These are phyloP conservation scores for Pterocarpus macrocarpus DNA, from an alignment of 306 rosid genomes.

Conservation along the genomic window DNA sequence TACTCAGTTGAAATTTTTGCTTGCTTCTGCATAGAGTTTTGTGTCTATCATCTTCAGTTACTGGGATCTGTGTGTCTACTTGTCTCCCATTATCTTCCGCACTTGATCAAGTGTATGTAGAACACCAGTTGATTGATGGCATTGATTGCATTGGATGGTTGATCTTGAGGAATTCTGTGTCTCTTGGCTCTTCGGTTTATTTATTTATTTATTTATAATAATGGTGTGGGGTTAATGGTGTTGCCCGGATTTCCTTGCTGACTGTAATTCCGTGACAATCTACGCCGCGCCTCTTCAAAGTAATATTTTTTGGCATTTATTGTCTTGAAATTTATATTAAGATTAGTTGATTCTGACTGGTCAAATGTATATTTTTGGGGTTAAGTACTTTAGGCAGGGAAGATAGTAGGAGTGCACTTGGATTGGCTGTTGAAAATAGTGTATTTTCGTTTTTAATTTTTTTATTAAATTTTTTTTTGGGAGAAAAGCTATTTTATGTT, in stretches of 20 bases:
- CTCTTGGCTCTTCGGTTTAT: no score
- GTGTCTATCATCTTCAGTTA: conserved; percentile 10
- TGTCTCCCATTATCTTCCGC: neutral
- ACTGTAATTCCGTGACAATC: neutral
- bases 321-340: neutral
- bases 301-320: neutral
- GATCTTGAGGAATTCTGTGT: neutral
- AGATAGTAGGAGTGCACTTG: no score
- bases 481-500: no score
- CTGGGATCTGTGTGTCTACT: conserved; percentile 4
- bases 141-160: conserved; percentile 15
- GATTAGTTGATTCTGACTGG: neutral
- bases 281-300: neutral
- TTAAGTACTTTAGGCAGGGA: no score
- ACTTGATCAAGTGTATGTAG: neutral
- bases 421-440: no score
- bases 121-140: neutral
- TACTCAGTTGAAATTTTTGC: conserved; percentile 5
- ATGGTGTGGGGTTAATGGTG: neutral
- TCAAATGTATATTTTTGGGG: neutral
- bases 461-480: no score
- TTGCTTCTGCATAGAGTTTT: conserved; percentile 29
- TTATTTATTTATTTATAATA: neutral
- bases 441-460: no score
- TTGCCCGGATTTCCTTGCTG: conserved; percentile 10